phyloP scores from a whole-genome alignment of 1,284 basidiomycete species.

The Sporisorium sorghi region DNA sequence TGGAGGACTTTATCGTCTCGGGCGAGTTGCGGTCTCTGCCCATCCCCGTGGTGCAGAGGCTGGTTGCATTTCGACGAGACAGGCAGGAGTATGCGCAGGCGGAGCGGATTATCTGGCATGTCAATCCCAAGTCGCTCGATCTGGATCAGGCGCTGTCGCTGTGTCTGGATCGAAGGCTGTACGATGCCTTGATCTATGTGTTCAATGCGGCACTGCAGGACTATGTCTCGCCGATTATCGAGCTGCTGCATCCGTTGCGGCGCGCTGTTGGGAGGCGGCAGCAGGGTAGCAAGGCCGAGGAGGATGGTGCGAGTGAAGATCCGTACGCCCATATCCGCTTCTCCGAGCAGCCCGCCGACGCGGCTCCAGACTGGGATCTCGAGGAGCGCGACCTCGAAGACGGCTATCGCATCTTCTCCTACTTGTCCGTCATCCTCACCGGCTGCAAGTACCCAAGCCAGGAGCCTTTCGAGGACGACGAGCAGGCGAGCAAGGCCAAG shows the following conservation, averaged over 20 bases:
- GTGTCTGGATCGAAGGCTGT: conserved; percentile 84
- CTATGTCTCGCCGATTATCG: conserved; percentile 88
- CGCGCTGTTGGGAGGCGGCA: conserved; percentile 50
- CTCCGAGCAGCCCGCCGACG: conserved; percentile 1
- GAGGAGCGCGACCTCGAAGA: conserved; percentile 71
- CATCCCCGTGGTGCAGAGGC: conserved; percentile 83
- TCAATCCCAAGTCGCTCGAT: conserved; percentile 89
- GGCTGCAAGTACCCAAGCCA: conserved; percentile 89
- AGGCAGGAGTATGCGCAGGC: conserved; percentile 80
- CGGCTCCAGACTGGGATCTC: conserved; percentile 14
- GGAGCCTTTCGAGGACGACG: conserved; percentile 75
- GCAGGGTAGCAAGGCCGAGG: not conserved
- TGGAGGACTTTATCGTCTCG: conserved; percentile 86
- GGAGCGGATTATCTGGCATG: conserved; percentile 93
- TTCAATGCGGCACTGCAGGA: conserved; percentile 89
- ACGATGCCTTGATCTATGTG: conserved; percentile 94
- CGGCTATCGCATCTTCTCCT: conserved; percentile 92
- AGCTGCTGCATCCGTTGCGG: conserved; percentile 72
- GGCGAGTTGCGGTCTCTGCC: conserved; percentile 81
- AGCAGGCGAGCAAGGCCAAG: conserved; percentile 73
- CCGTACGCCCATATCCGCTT: conserved; percentile 34
- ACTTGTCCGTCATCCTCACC: conserved; percentile 85
- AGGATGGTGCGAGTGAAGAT: conserved; percentile 14
- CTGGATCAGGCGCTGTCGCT: conserved; percentile 90
- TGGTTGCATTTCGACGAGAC: conserved; percentile 83